Evolutionary conservation across 2,329 filamentous ascomycete species (phyloP), one percentile per base, ranked within the genome.

Genomic region (Fusarium nurragi): DNA sequence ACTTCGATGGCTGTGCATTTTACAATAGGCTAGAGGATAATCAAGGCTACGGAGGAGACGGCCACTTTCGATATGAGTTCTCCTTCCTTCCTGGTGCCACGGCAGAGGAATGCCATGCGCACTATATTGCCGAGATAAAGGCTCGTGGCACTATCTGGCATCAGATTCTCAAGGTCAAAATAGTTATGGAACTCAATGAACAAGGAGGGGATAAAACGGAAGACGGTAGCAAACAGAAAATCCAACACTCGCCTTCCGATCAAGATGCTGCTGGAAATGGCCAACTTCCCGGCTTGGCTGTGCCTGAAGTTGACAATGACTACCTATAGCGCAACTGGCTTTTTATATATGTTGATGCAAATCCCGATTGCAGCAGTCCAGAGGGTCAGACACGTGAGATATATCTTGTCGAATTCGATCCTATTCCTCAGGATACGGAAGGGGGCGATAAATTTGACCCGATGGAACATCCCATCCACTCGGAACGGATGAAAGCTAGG

Each of bases 141-240:
- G 36, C 57, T 47, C 44, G 36, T 37, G 57, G 52, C 16, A 50
- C 52, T 11, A 47, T 60, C 2, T 61, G 52, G 60, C 48, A 47
- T 25, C 36, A 53, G 12, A 48, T 50, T 23, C 30, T 47, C 13
- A 61, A 57, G 14, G 47, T 49, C 1, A 52, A 52, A 19, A 41
- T 23, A 34, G 60, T 46, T 12, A 12, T 56, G 1, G 32, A 63
- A 11, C 16, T 21, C 5, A 25, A 50, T 14, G 55, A 60, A 32
- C 44, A 40, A 26, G 25, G 10, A 26, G 12, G 12, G 9, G 12
- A 10, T 26, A 10, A 0, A 26, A 26, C 4, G 26, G 25, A 30
- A 19, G n/a, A n/a, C n/a, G 28, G 16, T 5, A 21, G 38, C 9
- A n/a, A 12, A 52, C 22, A 57, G 18, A n/a, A 26, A 40, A 26